Conservation (phyloP, 495 filamentous ascomycete species). For the Oleoguttula mirabilis region DNA sequence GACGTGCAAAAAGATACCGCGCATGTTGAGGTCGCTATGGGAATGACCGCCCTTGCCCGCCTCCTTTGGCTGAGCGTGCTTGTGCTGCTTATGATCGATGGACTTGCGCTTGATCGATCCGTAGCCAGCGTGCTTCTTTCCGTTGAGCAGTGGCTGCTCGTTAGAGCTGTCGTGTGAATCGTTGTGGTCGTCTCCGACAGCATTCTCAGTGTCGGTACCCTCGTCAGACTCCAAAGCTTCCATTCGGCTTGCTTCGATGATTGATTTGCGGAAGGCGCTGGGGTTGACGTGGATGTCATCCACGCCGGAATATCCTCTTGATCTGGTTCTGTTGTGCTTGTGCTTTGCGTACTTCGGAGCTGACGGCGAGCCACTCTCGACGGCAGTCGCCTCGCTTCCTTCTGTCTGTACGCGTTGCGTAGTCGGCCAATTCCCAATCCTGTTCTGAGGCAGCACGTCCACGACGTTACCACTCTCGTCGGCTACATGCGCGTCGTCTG, state of each 20-base stretch:
- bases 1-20: slow-evolving; percentile 91
- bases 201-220: slow-evolving; percentile 36
- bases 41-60: slow-evolving; percentile 47
- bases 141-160: slow-evolving; percentile 21
- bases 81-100: slow-evolving; percentile 50
- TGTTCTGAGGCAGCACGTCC: slow-evolving; percentile 35
- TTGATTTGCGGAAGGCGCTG: slow-evolving; percentile 79
- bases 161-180: slow-evolving; percentile 17
- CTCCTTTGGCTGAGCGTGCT: slow-evolving; percentile 67
- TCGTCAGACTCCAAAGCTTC: slow-evolving; percentile 36
- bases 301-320: slow-evolving; percentile 26
- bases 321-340: slow-evolving; percentile 27
- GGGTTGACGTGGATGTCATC: slow-evolving; percentile 72
- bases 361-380: slow-evolving; percentile 5
- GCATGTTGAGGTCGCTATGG: slow-evolving; percentile 92
- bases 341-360: slow-evolving; percentile 9
- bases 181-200: slow-evolving; percentile 37
- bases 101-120: slow-evolving; percentile 19
- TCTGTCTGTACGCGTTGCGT: slow-evolving; percentile 26
- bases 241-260: slow-evolving; percentile 62
- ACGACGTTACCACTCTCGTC: slow-evolving; percentile 38
- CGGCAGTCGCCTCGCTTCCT: slow-evolving; percentile 27
- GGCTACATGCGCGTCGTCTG: slow-evolving; percentile 31
- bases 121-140: slow-evolving; percentile 4
- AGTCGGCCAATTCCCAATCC: slow-evolving; percentile 21